A percentile compares a stretch with the other conserved stretches of the same genome.
phyloP scores from a whole-genome alignment of 371 early-diverging fungal species.

The Zychaea mexicana region DNA sequence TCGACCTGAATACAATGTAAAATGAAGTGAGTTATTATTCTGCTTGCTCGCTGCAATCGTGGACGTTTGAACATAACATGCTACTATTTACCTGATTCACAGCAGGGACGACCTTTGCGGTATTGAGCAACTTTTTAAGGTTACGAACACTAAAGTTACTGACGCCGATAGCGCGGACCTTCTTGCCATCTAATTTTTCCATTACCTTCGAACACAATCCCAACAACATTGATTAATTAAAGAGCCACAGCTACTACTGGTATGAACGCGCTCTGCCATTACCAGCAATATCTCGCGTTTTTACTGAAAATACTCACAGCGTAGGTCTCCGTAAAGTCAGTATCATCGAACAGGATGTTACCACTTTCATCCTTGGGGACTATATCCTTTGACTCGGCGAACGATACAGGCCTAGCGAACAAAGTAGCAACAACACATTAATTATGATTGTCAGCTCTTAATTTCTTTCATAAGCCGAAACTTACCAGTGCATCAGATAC shows the following conservation, averaged over 20 bases:
- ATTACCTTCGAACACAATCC: constrained; percentile 27
- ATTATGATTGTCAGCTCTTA: no score
- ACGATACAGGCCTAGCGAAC: neutral
- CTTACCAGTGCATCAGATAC: constrained; percentile 63
- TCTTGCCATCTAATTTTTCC: constrained; percentile 63
- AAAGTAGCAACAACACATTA: neutral
- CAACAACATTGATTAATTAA: neutral
- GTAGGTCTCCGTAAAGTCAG: constrained; percentile 47
- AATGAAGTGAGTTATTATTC: neutral
- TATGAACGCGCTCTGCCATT: neutral
- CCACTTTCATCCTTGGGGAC: constrained; percentile 30
- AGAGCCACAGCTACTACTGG: no score
- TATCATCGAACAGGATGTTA: constrained; percentile 14
- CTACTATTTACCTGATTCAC: constrained; percentile 61
- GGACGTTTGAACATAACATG: constrained; percentile 1
- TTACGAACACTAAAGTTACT: constrained; percentile 61
- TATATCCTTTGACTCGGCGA: neutral
- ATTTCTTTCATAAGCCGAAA: no score
- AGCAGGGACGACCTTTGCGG: constrained; percentile 62
- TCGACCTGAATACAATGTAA: constrained; percentile 57
- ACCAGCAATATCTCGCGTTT: neutral
- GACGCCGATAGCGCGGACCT: constrained; percentile 70
- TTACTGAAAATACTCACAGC: constrained; percentile 19
- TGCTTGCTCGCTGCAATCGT: neutral
- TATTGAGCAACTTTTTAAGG: constrained; percentile 50